phyloP scores from a whole-genome alignment of 148 eudicot species.

The Dysphania ambrosioides region DNA sequence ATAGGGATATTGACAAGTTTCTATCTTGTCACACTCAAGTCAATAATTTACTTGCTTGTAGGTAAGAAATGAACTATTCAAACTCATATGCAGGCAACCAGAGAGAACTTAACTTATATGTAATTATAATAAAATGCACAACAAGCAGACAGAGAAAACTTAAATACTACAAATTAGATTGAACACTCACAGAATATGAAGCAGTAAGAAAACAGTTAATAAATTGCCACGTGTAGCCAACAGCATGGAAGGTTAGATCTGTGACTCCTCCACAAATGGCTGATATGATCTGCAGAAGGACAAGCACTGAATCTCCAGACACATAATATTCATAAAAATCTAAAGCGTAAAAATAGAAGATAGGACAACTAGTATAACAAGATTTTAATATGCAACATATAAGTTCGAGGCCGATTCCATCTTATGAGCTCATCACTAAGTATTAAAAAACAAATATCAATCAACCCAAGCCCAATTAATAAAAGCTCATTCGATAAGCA shows the following conservation, averaged over 20 bases:
- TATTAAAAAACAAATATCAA: not conserved
- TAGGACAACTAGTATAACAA: not conserved
- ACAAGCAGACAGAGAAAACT: too few species aligned
- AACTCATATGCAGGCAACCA: too few species aligned
- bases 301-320: conserved; percentile 9
- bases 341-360: not conserved
- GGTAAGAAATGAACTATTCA: too few species aligned
- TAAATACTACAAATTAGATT: not conserved
- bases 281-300: conserved; percentile 78
- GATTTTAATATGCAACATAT: conserved; percentile 8
- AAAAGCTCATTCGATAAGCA: not conserved
- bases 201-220: conserved; percentile 92
- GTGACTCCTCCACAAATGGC: conserved; percentile 94
- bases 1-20: too few species aligned
- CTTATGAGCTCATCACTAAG: not conserved
- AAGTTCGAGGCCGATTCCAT: not conserved
- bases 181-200: conserved; percentile 88
- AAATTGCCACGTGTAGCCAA: conserved; percentile 92
- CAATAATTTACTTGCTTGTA: too few species aligned
- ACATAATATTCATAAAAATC: not conserved
- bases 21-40: too few species aligned
- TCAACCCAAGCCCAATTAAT: not conserved
- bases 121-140: conserved; percentile 12
- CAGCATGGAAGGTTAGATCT: conserved; percentile 80
- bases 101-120: too few species aligned